phyloP scores from a whole-genome alignment of 192 early-diverging fungal genomes.

The Linderina pennispora region DNA sequence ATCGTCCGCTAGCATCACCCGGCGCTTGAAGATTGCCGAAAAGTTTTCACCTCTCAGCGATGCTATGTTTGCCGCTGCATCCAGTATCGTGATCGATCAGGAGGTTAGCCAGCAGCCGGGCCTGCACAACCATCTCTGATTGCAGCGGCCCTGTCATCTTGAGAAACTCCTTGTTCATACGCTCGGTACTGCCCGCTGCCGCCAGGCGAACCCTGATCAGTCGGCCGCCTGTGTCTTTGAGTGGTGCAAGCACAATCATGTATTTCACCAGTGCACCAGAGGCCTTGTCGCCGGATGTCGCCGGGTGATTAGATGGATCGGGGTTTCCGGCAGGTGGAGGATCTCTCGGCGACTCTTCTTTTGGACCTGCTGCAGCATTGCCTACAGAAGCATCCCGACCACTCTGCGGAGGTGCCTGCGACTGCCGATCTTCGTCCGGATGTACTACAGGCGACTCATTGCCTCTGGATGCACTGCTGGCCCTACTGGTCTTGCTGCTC shows the following conservation, averaged over 20 bases:
- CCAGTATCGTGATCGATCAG: conserved; percentile 35
- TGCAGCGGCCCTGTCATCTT: conserved; percentile 39
- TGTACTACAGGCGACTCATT: too few relatives aligned
- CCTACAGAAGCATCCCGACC: too few relatives aligned
- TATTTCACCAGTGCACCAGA: too few relatives aligned
- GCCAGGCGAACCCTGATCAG: conserved; percentile 30
- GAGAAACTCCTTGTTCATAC: conserved; percentile 37
- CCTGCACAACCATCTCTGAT: conserved; percentile 21
- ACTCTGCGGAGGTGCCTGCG: too few relatives aligned
- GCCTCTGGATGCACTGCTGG: too few relatives aligned
- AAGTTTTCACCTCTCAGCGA: conserved; percentile 37
- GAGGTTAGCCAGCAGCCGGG: conserved; percentile 21
- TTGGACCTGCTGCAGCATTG: too few relatives aligned
- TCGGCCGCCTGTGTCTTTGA: conserved; percentile 19
- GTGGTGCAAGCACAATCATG: conserved; percentile 27
- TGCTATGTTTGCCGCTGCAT: conserved; percentile 40
- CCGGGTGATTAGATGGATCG: too few relatives aligned
- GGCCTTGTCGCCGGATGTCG: too few relatives aligned
- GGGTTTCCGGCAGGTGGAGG: too few relatives aligned
- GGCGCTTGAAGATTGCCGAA: conserved; percentile 31
- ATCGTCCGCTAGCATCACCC: conserved; percentile 31
- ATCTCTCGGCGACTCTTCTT: too few relatives aligned
- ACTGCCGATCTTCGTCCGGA: too few relatives aligned
- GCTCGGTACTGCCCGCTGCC: conserved; percentile 20
- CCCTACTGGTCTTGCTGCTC: too few relatives aligned